Base-by-base conservation (phyloP, 2,329 filamentous ascomycete genomes). In the Metarhizium brunneum region DNA sequence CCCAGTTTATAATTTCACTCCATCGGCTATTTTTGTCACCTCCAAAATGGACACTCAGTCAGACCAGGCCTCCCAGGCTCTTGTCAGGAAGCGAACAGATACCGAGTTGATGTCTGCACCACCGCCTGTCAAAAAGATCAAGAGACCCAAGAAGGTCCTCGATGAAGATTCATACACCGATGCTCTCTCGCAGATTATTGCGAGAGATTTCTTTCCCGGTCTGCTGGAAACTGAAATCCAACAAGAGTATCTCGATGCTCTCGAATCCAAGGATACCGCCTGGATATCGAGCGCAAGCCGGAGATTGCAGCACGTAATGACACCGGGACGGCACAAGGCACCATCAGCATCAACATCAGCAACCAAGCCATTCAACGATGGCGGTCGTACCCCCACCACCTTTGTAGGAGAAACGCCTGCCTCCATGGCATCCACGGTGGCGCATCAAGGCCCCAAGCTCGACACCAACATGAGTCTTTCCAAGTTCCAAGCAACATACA, bases 141-240 rank as follows among this genome's bases (percentile, higher is more conserved):
- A 96, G 72, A 83, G 94, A 53, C 94, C 94, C 0, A 85, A 86
- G 59, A 88, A 87, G 59, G 85, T 96, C 32, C 82, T 99, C 32
- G 90, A 96, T 69, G 94, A 99, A 77, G 92, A 99, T 63, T 85
- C 87, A 54, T 99, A 99, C 71, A 94, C 90, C 2, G 85, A 91
- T 56, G 88, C 89, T 1, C 78, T 99, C 32, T 96, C 92, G 0
- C 87, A 94, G 63, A 97, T 99, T 67, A 96, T 99, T 60, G 90
- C 90, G 10, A 85, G 94, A 61, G 94, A 99, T 76, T 99, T 95
- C 76, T 99, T 97, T 65, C 94, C 94, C 0, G 94, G 92, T 0
- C 78, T 99, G 0, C 75, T 92, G 4, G 91, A 97, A 68, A 86
- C 85, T 14, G 85, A 95, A 64, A 87, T 86, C 0, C 91, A 96